Conservation (phyloP, 2,329 filamentous ascomycete genomes). For the Ophiostoma angusticollis region DNA sequence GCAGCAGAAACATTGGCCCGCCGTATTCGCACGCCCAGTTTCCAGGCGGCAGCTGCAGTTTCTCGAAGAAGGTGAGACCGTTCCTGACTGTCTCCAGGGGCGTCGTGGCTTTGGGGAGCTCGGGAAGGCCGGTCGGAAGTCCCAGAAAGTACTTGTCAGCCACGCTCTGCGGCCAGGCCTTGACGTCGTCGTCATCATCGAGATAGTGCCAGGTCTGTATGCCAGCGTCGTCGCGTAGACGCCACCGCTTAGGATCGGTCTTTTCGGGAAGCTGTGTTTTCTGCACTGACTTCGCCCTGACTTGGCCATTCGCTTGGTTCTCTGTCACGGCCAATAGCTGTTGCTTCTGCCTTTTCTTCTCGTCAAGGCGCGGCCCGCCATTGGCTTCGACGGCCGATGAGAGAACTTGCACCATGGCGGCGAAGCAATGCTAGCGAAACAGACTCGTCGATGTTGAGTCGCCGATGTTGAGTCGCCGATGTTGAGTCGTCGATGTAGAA, state of each 20-base stretch:
- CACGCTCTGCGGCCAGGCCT: slow-evolving; percentile 70
- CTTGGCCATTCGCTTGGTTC: slow-evolving; percentile 1
- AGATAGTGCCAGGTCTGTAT: slow-evolving; percentile 93
- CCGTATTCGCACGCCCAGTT: slow-evolving; percentile 98
- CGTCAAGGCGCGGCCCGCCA: slow-evolving; percentile 12
- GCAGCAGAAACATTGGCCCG: slow-evolving; percentile 89
- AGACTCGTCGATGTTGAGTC: no score
- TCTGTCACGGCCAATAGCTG: slow-evolving; percentile 10
- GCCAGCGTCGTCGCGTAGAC: slow-evolving; percentile 68
- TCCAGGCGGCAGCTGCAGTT: slow-evolving; percentile 75
- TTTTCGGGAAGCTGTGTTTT: slow-evolving; percentile 26
- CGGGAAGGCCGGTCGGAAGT: slow-evolving; percentile 58
- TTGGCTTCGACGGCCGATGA: slow-evolving; percentile 20
- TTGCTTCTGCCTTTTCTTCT: slow-evolving; percentile 13
- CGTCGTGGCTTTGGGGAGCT: slow-evolving; percentile 55
- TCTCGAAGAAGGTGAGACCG: slow-evolving; percentile 75
- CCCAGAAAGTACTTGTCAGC: slow-evolving; percentile 88
- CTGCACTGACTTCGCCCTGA: no score
- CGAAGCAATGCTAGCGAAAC: no score
- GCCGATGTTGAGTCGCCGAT: no score
- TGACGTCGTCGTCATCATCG: slow-evolving; percentile 53
- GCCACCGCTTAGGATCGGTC: slow-evolving; percentile 76
- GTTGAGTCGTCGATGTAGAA: no score
- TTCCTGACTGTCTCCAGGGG: slow-evolving; percentile 71
- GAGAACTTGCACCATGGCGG: slow-evolving; percentile 11